Base-by-base conservation (phyloP, 2,329 filamentous ascomycete genomes). In the Diaporthe velutina region DNA sequence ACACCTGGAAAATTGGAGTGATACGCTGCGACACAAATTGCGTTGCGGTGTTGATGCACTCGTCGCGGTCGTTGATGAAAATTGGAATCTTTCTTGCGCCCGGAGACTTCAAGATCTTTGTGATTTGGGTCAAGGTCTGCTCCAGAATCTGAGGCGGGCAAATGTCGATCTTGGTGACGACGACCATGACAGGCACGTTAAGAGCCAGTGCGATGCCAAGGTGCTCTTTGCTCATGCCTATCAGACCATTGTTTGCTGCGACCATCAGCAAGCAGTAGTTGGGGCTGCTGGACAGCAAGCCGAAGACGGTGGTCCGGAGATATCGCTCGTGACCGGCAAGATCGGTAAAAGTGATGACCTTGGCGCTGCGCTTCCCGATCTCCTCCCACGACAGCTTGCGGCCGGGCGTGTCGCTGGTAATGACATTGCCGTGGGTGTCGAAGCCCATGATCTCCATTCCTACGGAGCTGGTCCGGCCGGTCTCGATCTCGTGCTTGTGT, bases 401-500 rank as follows among this genome's bases (percentile, higher is more conserved):
- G 1, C 95, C 96, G 2, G 96, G 94, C 0, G 93, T 93, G 74
- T 93, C 93, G 52, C 94, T 96, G 22, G 92, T 91, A 22, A 98
- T 90, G 38, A 98, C 93, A 35, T 96, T 91, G 38, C 97, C 96
- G 73, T 90, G 90, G 68, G 93, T 95, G 83, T 98, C 95, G 79
- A 98, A 99, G 2, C 97, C 97, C 93, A 98, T 95, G 76, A 98
- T 98, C 83, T 99, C 97, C 96, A 98, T 97, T 55, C 97, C 96
- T 0, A 99, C 97, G 0, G 96, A 98, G 82, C 95, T 98, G 13
- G 97, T 99, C 78, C 97, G 90, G 1, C 97, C 97, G 61, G 94
- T 97, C 84, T 99, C 97, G 54, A 98, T 94, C 85, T 99, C 97
- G 81, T 99, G 97, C 84, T 99, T 98, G 84, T 99, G 97, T 22